Evolutionary conservation across 768 basidiomycete species (phyloP).

Genomic region (Tephrocybe sp.): DNA sequence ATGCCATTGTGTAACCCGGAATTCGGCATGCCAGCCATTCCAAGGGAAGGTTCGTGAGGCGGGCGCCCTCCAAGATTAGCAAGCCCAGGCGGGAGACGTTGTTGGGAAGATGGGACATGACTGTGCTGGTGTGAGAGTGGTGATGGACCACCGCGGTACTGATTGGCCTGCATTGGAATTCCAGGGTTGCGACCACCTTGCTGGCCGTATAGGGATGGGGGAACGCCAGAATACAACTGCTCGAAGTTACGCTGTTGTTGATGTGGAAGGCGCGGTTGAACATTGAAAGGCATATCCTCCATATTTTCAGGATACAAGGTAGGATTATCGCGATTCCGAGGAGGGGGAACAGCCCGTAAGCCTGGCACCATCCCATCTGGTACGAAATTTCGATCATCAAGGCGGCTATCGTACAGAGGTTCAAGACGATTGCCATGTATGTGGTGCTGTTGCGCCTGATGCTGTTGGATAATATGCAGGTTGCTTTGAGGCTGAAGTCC

Average conservation of each 20-base stretch:
- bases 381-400: conserved; percentile 76
- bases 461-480: conserved; percentile 39
- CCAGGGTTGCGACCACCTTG: conserved; percentile 56
- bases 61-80: conserved; percentile 83
- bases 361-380: conserved; percentile 89
- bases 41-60: conserved; percentile 72
- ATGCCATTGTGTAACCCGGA: conserved; percentile 45
- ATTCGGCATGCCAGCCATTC: conserved; percentile 45
- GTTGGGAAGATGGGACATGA: conserved; percentile 43
- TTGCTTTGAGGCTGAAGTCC: conserved; percentile 35
- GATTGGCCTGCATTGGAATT: conserved; percentile 57
- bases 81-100: conserved; percentile 76
- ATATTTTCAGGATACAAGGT: conserved; percentile 56
- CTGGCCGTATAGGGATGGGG: conserved; percentile 50
- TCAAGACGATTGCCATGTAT: conserved; percentile 56
- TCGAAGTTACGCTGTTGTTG: conserved; percentile 54
- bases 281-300: conserved; percentile 61
- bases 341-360: conserved; percentile 63
- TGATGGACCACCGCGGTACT: conserved; percentile 71
- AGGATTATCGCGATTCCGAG: conserved; percentile 57
- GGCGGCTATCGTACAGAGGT: conserved; percentile 67
- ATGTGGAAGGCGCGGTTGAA: conserved; percentile 55
- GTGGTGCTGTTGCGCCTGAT: conserved; percentile 38
- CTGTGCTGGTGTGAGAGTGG: conserved; percentile 52
- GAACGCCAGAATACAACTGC: conserved; percentile 53